Percentiles rank a stretch among this genome's conserved stretches.
phyloP scores from a whole-genome alignment of 768 basidiomycete genomes.

The Termitomyces titanicus region DNA sequence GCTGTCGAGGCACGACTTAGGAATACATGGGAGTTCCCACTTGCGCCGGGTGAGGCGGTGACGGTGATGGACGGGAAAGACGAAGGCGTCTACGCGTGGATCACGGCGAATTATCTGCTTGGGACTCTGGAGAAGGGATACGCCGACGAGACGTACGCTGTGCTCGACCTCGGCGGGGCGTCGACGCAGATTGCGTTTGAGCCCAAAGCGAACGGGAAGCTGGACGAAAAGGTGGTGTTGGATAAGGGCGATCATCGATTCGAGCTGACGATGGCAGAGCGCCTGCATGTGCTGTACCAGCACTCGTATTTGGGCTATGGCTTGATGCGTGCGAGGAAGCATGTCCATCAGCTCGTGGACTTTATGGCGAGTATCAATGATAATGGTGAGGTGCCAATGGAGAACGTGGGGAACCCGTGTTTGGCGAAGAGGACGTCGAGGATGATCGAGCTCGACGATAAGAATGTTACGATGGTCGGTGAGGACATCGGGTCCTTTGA shows the following conservation, averaged over 20 bases:
- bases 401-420: constrained; percentile 72
- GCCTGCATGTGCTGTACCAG: constrained; percentile 79
- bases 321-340: constrained; percentile 79
- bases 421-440: constrained; percentile 63
- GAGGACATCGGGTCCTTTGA: constrained; percentile 80
- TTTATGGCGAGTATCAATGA: constrained; percentile 62
- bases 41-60: constrained; percentile 56
- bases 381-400: constrained; percentile 9
- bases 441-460: constrained; percentile 56
- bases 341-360: constrained; percentile 87
- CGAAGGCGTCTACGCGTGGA: constrained; percentile 99
- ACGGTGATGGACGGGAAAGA: constrained; percentile 93
- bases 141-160: constrained; percentile 52
- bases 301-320: constrained; percentile 98
- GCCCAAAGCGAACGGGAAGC: constrained; percentile 47
- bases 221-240: constrained; percentile 28
- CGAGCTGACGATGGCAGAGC: constrained; percentile 71
- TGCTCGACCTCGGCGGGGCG: constrained; percentile 94
- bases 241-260: constrained; percentile 92
- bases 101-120: constrained; percentile 93
- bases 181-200: constrained; percentile 98
- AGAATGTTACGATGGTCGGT: constrained; percentile 83
- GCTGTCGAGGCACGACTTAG: constrained; percentile 65
- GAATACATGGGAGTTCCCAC: constrained; percentile 61
- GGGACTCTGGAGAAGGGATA: constrained; percentile 46